Percentiles rank a stretch among this genome's conserved stretches.
phyloP scores from a whole-genome alignment of 2,329 filamentous ascomycete species.

The Pseudopithomyces maydicus region DNA sequence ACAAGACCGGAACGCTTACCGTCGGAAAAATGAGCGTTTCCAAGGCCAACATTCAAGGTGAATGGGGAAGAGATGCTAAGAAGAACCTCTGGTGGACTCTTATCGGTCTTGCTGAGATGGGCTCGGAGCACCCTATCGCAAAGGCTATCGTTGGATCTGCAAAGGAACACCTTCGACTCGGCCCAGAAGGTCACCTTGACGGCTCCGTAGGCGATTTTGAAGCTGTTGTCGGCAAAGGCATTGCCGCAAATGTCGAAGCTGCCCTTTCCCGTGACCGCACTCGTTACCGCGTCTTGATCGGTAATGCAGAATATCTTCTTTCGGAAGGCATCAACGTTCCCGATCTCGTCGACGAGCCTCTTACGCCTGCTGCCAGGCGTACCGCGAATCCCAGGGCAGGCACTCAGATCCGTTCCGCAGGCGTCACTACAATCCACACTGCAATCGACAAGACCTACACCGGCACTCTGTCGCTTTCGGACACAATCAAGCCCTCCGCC shows the following conservation, averaged over 20 bases:
- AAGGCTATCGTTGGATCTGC: slow-evolving; percentile 80
- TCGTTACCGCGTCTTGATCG: slow-evolving; percentile 80
- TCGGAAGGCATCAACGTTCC: slow-evolving; percentile 72
- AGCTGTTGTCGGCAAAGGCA: slow-evolving; percentile 81
- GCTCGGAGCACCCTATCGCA: slow-evolving; percentile 95
- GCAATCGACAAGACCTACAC: slow-evolving; percentile 83
- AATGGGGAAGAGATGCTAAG: slow-evolving; percentile 72
- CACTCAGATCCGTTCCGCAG: slow-evolving; percentile 56
- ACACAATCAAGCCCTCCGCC: slow-evolving; percentile 89
- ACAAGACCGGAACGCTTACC: slow-evolving; percentile 96
- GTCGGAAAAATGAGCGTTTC: slow-evolving; percentile 95
- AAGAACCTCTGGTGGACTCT: slow-evolving; percentile 92
- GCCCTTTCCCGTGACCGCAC: slow-evolving; percentile 68
- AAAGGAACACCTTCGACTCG: slow-evolving; percentile 74
- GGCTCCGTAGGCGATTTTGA: slow-evolving; percentile 86
- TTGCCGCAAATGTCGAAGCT: slow-evolving; percentile 82
- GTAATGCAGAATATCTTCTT: slow-evolving; percentile 78
- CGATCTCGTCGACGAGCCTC: slow-evolving; percentile 57
- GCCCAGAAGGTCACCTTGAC: slow-evolving; percentile 74
- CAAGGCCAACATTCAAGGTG: slow-evolving; percentile 66
- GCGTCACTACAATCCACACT: slow-evolving; percentile 89
- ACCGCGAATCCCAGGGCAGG: slow-evolving; percentile 37
- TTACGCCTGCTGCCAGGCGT: slow-evolving; percentile 32
- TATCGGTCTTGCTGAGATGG: slow-evolving; percentile 92
- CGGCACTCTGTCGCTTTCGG: slow-evolving; percentile 81